A percentile compares a stretch with the other conserved stretches of the same genome.
Conservation (phyloP, 2,329 filamentous ascomycete genomes). For the Chaetoscypha palmicola region DNA sequence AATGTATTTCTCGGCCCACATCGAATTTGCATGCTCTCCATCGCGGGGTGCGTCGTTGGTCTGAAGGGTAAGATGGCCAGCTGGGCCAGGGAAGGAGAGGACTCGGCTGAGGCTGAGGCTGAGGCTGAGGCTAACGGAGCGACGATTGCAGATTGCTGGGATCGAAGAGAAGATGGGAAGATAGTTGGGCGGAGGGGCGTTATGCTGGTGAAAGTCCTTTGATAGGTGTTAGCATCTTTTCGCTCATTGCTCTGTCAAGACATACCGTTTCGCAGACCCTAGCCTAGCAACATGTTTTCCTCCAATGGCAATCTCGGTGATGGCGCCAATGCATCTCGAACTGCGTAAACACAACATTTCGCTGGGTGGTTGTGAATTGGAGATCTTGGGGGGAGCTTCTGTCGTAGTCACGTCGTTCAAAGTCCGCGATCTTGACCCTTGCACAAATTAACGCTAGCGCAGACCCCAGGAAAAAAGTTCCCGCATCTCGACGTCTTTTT, state of each 20-base stretch:
- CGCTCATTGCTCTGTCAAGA: not conserved
- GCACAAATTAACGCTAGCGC: conserved; percentile 3
- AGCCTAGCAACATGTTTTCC: conserved; percentile 11
- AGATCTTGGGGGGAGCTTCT: no score
- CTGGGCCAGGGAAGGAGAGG: conserved; percentile 2
- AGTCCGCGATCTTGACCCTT: not conserved
- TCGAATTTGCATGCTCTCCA: conserved; percentile 27
- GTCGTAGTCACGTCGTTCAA: not conserved
- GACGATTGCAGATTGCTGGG: not conserved
- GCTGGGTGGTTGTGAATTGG: not conserved
- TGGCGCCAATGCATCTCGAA: conserved; percentile 20
- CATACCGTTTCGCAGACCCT: conserved; percentile 19
- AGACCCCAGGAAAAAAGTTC: no score
- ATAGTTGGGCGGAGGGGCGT: conserved; percentile 25
- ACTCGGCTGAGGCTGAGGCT: no score
- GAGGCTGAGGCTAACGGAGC: not conserved
- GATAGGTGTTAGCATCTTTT: conserved; percentile 2
- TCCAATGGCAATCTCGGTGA: conserved; percentile 9
- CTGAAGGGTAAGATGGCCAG: conserved; percentile 22
- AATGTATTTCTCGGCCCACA: conserved; percentile 31
- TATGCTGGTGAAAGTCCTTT: conserved; percentile 29
- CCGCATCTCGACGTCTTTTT: no score
- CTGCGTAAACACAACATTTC: conserved; percentile 29
- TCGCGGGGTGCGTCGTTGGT: conserved; percentile 28
- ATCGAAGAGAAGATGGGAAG: conserved; percentile 14